Percentiles rank a stretch among this genome's conserved stretches.
phyloP scores from a whole-genome alignment of 2,329 filamentous ascomycete species.

The Ascochyta rabiei region DNA sequence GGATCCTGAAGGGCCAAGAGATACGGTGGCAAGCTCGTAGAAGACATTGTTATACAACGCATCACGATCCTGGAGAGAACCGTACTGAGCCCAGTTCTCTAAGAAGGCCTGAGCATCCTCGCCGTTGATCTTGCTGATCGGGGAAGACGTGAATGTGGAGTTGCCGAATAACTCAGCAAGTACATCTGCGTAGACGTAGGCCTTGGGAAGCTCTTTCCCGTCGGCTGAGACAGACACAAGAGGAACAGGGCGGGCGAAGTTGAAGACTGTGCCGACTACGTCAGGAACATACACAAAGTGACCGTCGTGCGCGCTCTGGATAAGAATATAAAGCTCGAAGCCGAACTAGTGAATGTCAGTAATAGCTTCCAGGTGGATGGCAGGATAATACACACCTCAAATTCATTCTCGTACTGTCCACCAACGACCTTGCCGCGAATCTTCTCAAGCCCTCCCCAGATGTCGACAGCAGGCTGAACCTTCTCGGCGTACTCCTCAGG shows the following conservation, averaged over 20 bases:
- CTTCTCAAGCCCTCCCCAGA: slow-evolving; percentile 47
- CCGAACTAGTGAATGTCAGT: slow-evolving; percentile 36
- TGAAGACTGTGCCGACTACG: slow-evolving; percentile 59
- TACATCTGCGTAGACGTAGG: slow-evolving; percentile 61
- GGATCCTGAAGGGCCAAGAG: slow-evolving; percentile 48
- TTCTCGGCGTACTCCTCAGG: slow-evolving; percentile 55
- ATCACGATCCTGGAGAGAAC: slow-evolving; percentile 62
- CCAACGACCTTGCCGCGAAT: slow-evolving; percentile 49
- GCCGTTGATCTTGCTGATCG: slow-evolving; percentile 64
- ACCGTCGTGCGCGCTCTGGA: slow-evolving; percentile 66
- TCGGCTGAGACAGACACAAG: slow-evolving; percentile 67
- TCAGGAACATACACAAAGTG: slow-evolving; percentile 66
- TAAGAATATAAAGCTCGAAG: slow-evolving; percentile 46
- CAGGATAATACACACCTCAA: slow-evolving; percentile 35
- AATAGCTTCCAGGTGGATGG: neutral
- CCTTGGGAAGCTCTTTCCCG: slow-evolving; percentile 56
- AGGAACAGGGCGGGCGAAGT: slow-evolving; percentile 55
- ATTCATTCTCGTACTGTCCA: slow-evolving; percentile 50
- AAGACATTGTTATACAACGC: slow-evolving; percentile 62
- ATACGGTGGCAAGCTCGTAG: slow-evolving; percentile 53
- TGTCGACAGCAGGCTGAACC: slow-evolving; percentile 52
- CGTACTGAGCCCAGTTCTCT: slow-evolving; percentile 54
- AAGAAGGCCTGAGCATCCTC: slow-evolving; percentile 58
- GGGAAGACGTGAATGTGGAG: slow-evolving; percentile 52
- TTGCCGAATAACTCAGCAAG: slow-evolving; percentile 50